Evolutionary conservation across 176 grass and related monocot genomes (phyloP).

Genomic region (Aegilops umbellulata): DNA sequence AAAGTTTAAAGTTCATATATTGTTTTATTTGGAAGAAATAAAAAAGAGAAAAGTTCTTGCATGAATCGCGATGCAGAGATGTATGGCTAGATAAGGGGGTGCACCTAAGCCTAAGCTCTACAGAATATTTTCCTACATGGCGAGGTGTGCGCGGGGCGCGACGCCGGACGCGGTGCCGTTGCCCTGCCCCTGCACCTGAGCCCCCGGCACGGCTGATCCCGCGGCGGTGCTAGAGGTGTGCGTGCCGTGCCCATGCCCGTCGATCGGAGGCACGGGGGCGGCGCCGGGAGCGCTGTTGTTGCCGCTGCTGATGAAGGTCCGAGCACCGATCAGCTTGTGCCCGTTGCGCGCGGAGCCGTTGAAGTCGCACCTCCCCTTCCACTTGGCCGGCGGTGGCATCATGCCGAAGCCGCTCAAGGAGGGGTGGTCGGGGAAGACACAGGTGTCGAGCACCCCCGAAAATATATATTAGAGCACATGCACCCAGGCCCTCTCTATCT

Average conservation of each 20-base stretch:
- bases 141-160: slow-evolving; percentile 10
- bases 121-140: not conserved
- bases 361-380: slow-evolving; percentile 19
- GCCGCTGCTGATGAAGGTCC: not conserved
- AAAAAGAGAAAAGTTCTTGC: no score
- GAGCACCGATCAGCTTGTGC: slow-evolving; percentile 22
- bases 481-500: no score
- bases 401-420: slow-evolving; percentile 7
- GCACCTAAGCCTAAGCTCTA: no score
- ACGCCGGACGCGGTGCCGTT: slow-evolving; percentile 31
- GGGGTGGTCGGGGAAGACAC: slow-evolving; percentile 22
- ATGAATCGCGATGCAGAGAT: no score
- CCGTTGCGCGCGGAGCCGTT: slow-evolving; percentile 33
- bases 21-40: no score
- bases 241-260: not conserved
- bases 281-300: not conserved
- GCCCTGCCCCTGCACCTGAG: not conserved
- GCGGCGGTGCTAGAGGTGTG: not conserved
- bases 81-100: no score
- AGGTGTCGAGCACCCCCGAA: slow-evolving; percentile 38
- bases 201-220: not conserved
- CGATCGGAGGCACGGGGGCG: slow-evolving; percentile 1
- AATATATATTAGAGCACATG: no score
- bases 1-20: no score
- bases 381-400: slow-evolving; percentile 24